These are phyloP conservation scores for Arthrobotrys pseudoclavata DNA, from an alignment of 2,329 filamentous ascomycete species.

Conservation along the genomic window DNA sequence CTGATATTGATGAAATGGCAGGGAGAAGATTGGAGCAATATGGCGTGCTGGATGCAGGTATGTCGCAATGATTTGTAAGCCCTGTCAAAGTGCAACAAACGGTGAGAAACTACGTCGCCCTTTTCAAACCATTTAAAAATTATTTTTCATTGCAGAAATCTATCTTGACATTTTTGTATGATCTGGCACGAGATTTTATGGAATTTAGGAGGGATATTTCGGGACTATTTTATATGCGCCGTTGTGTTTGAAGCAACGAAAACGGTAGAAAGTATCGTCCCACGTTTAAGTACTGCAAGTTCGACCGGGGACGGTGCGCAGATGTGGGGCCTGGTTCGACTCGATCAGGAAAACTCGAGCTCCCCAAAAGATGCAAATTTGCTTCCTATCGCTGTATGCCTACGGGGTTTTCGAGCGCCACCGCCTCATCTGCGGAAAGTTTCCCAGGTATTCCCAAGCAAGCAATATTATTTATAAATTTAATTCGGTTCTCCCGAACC, in stretches of 20 bases:
- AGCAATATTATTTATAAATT: slow-evolving; percentile 28
- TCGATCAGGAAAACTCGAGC: slow-evolving; percentile 49
- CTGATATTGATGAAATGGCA: slow-evolving; percentile 28
- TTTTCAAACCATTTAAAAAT: slow-evolving; percentile 34
- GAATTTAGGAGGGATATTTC: slow-evolving; percentile 35
- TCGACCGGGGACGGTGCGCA: slow-evolving; percentile 28
- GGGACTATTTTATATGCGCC: slow-evolving; percentile 46
- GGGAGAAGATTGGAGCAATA: slow-evolving; percentile 42
- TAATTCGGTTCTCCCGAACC: slow-evolving; percentile 18
- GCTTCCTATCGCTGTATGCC: slow-evolving; percentile 19
- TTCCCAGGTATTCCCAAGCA: slow-evolving; percentile 18
- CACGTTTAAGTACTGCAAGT: slow-evolving; percentile 33
- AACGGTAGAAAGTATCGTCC: slow-evolving; percentile 34
- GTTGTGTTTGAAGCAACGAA: slow-evolving; percentile 24
- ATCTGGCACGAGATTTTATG: slow-evolving; percentile 16
- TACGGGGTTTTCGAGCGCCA: slow-evolving; percentile 34
- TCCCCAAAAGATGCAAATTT: slow-evolving; percentile 47
- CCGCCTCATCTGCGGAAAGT: slow-evolving; percentile 25
- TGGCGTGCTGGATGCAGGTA: slow-evolving; percentile 58
- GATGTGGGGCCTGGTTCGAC: slow-evolving; percentile 36
- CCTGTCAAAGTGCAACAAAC: slow-evolving; percentile 42
- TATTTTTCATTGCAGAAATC: slow-evolving; percentile 17
- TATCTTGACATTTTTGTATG: slow-evolving; percentile 38
- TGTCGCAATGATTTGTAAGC: slow-evolving; percentile 60
- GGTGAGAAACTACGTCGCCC: slow-evolving; percentile 19